A percentile compares a stretch with the other conserved stretches of the same genome.
Conservation (phyloP, 805 yeast genomes). For the Jamesozyma lodderae region DNA sequence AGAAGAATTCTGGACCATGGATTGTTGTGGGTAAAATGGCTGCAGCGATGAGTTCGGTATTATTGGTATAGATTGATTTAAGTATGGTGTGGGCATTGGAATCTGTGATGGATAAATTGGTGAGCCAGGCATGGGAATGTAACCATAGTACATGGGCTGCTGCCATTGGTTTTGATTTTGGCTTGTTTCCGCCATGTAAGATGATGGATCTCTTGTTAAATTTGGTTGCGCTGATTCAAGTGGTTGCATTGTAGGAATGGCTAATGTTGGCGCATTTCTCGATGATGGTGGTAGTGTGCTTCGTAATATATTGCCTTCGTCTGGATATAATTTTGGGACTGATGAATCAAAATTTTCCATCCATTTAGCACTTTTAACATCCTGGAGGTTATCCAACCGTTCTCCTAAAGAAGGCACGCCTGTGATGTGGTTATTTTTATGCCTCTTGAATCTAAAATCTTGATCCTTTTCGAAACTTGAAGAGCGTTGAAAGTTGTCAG, state of each 20-base stretch:
- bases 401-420: slow-evolving; percentile 27
- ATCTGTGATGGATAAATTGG: slow-evolving; percentile 13
- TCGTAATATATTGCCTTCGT: neutral
- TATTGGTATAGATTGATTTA: slow-evolving; percentile 13
- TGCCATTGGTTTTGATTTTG: slow-evolving; percentile 5
- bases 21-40: slow-evolving; percentile 19
- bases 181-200: too few relatives aligned
- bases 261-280: neutral
- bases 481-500: neutral
- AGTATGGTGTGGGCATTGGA: slow-evolving; percentile 9
- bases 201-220: neutral
- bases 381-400: slow-evolving; percentile 24
- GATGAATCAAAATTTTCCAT: slow-evolving; percentile 30
- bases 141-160: slow-evolving; percentile 11
- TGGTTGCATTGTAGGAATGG: too few relatives aligned
- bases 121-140: slow-evolving; percentile 18
- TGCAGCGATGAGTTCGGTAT: slow-evolving; percentile 24
- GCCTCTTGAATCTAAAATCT: slow-evolving; percentile 28
- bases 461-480: slow-evolving; percentile 24
- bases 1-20: slow-evolving; percentile 5
- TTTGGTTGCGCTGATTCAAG: neutral
- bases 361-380: slow-evolving; percentile 23
- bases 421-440: slow-evolving; percentile 16
- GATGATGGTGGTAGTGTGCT: neutral
- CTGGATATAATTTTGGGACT: slow-evolving; percentile 4